phyloP scores from a whole-genome alignment of 2,329 filamentous ascomycete genomes.

The Aspergillus quadricinctus region DNA sequence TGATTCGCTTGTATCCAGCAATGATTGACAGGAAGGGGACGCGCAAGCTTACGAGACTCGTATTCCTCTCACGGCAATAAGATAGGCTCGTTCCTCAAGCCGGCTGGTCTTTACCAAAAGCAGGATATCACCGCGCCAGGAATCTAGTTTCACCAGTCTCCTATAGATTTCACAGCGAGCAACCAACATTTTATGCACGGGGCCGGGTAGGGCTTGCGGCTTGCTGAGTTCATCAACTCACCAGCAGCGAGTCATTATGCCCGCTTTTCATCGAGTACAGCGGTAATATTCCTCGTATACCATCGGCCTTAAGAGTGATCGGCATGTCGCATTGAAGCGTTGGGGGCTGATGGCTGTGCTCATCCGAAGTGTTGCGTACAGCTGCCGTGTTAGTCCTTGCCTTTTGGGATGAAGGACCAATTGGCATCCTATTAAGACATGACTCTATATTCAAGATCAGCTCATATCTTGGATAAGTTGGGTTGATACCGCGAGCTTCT shows the following conservation, averaged over 20 bases:
- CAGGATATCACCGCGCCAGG: neutral
- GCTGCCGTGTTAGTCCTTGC: neutral
- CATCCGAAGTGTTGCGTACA: neutral
- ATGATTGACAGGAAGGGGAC: neutral
- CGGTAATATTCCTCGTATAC: neutral
- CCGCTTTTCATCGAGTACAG: neutral
- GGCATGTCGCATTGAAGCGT: neutral
- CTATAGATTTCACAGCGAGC: neutral
- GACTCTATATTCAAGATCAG: neutral
- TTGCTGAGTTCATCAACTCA: neutral
- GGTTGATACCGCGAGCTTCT: neutral
- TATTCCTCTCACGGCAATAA: neutral
- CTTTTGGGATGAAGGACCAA: neutral
- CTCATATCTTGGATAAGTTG: neutral
- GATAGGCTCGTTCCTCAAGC: neutral
- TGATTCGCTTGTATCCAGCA: neutral
- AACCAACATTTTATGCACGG: neutral
- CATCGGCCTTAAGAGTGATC: neutral
- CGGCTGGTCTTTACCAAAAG: neutral
- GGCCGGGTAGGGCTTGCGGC: neutral
- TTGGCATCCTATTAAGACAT: neutral
- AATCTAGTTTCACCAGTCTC: neutral
- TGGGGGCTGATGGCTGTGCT: neutral
- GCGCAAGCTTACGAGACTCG: neutral
- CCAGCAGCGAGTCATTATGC: neutral